phyloP scores from a whole-genome alignment of 495 filamentous ascomycete genomes.

The Daldinia grandis region DNA sequence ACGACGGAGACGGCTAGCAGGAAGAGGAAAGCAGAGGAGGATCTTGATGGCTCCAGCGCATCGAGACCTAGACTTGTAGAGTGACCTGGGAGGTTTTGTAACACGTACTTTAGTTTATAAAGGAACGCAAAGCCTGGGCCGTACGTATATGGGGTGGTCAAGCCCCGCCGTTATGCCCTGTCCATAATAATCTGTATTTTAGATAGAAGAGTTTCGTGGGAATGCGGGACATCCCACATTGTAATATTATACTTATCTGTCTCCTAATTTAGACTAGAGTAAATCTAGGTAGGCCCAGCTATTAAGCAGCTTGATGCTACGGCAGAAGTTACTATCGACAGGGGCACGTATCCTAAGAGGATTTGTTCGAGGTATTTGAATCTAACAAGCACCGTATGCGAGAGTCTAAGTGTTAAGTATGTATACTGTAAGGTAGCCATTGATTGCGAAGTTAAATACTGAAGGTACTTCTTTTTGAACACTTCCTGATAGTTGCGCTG shows the following conservation, averaged over 20 bases:
- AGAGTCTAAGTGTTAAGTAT: too few species aligned
- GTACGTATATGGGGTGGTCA: too few species aligned
- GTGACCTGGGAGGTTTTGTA: not conserved
- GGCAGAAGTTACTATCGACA: too few species aligned
- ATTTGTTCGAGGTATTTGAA: too few species aligned
- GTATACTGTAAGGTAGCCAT: too few species aligned
- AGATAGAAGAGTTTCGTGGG: not conserved
- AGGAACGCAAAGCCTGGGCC: not conserved
- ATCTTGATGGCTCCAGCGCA: not conserved
- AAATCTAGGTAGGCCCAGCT: not conserved
- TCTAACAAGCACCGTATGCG: too few species aligned
- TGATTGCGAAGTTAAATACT: too few species aligned
- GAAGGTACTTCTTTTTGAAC: too few species aligned
- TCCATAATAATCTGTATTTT: not conserved
- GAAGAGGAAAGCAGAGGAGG: slow-evolving; percentile 7
- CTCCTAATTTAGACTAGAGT: too few species aligned
- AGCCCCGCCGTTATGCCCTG: not conserved
- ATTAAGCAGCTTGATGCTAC: too few species aligned
- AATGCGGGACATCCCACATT: not conserved
- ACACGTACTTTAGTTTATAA: not conserved
- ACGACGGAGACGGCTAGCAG: not conserved
- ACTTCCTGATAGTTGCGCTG: too few species aligned
- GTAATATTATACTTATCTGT: not conserved
- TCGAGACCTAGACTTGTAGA: not conserved
- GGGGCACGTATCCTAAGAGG: too few species aligned